phyloP scores from a whole-genome alignment of 1,139 yeast species.

The Nakaseomyces kungkrabaensis region DNA sequence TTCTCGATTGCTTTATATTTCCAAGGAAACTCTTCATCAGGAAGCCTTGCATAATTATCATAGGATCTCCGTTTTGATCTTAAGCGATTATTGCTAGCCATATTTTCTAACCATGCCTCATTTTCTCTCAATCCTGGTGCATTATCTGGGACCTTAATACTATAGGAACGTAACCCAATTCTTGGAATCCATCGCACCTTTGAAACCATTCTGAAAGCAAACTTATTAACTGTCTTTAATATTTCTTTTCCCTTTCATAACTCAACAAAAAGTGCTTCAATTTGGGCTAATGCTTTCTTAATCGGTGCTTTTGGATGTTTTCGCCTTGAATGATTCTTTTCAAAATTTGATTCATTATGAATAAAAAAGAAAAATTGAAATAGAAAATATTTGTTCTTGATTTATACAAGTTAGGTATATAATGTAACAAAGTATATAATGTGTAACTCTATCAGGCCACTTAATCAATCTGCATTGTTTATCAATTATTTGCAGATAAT shows the following conservation, averaged over 20 bases:
- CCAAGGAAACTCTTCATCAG: not conserved
- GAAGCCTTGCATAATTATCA: not conserved
- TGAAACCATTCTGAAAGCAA: not conserved
- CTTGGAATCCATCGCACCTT: not conserved
- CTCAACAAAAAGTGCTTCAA: too few relatives aligned
- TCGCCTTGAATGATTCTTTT: too few relatives aligned
- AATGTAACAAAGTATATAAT: too few relatives aligned
- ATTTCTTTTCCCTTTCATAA: not conserved
- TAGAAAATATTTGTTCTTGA: too few relatives aligned
- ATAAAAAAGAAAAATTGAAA: too few relatives aligned
- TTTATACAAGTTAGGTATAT: too few relatives aligned
- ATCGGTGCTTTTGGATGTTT: too few relatives aligned
- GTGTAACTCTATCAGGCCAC: too few relatives aligned
- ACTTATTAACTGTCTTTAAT: not conserved
- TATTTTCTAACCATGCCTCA: conserved; percentile 35
- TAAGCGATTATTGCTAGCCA: conserved; percentile 11
- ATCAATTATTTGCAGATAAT: too few relatives aligned
- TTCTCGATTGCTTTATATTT: conserved; percentile 7
- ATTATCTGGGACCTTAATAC: conserved; percentile 27
- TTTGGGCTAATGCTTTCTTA: too few relatives aligned
- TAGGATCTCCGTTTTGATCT: not conserved
- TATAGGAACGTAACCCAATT: not conserved
- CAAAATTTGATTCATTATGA: too few relatives aligned
- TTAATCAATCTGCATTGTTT: too few relatives aligned
- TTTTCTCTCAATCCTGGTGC: conserved; percentile 41